Conservation (phyloP, 1,139 yeast species). For the Schizosaccharomyces versatilis region DNA sequence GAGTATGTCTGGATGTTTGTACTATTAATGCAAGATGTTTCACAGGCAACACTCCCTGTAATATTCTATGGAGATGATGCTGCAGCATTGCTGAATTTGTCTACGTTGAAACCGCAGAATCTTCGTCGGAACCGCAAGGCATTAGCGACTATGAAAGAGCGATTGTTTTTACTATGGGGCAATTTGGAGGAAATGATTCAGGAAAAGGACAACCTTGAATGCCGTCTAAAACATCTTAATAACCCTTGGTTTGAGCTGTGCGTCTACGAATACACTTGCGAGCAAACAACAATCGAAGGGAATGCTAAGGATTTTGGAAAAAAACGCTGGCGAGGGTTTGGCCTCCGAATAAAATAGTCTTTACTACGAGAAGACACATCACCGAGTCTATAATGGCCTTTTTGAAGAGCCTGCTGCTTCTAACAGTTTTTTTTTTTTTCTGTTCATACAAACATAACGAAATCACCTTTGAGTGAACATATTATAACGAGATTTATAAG, state of each 20-base stretch:
- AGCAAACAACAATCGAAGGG: not conserved
- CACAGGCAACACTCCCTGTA: not conserved
- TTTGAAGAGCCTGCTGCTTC: too few relatives aligned
- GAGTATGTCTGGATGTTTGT: not conserved
- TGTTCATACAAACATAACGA: too few relatives aligned
- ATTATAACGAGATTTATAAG: too few relatives aligned
- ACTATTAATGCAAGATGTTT: not conserved
- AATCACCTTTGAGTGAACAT: too few relatives aligned
- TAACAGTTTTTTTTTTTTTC: too few relatives aligned
- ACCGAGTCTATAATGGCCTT: too few relatives aligned
- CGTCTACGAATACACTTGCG: not conserved
- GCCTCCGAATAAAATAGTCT: not conserved
- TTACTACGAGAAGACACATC: too few relatives aligned
- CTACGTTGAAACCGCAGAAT: not conserved
- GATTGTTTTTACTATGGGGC: constrained; percentile 1
- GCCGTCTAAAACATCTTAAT: not conserved
- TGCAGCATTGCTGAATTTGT: not conserved
- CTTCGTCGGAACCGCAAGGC: not conserved
- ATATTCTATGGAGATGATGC: not conserved
- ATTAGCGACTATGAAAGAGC: not conserved
- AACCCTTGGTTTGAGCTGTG: constrained; percentile 1
- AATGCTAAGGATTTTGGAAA: not conserved
- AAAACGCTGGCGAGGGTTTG: constrained; percentile 1
- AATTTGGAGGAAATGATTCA: not conserved
- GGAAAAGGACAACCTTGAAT: not conserved